Conservation (phyloP, 78 protist genomes). For the Dictyostelium citrinum region DNA sequence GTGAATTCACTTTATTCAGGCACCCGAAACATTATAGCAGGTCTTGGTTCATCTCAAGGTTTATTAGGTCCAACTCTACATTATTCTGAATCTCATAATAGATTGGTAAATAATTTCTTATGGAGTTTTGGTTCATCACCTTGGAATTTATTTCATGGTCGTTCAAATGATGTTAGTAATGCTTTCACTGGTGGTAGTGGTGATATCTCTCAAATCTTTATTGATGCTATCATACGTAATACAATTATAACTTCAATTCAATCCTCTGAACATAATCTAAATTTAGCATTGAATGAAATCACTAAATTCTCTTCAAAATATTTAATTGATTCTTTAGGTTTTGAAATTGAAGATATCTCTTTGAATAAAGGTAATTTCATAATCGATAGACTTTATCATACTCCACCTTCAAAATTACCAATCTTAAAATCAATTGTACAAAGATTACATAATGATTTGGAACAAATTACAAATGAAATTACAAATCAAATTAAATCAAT, state of each 20-base stretch:
- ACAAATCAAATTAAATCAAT: not conserved
- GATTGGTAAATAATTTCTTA: conserved; percentile 41
- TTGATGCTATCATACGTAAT: conserved; percentile 40
- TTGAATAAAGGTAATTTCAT: not conserved
- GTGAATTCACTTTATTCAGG: not conserved
- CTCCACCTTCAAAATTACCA: conserved; percentile 66
- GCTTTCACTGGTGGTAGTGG: not conserved
- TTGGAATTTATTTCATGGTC: conserved; percentile 17
- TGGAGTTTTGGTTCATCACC: conserved; percentile 73
- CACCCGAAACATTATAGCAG: conserved; percentile 39
- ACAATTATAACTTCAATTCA: conserved; percentile 50
- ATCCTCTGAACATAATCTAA: not conserved
- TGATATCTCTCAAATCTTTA: conserved; percentile 50
- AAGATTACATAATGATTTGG: conserved; percentile 53
- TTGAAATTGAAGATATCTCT: conserved; percentile 31
- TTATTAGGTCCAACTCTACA: conserved; percentile 45
- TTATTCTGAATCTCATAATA: conserved; percentile 21
- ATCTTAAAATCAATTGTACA: not conserved
- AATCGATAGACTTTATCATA: conserved; percentile 56
- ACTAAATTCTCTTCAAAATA: conserved; percentile 41
- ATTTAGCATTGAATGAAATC: not conserved
- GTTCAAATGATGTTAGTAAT: not conserved
- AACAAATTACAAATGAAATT: not conserved
- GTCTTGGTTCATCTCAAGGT: conserved; percentile 54
- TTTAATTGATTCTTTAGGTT: conserved; percentile 48